Conservation (phyloP, 306 rosid species). For the Pachyrhizus erosus region DNA sequence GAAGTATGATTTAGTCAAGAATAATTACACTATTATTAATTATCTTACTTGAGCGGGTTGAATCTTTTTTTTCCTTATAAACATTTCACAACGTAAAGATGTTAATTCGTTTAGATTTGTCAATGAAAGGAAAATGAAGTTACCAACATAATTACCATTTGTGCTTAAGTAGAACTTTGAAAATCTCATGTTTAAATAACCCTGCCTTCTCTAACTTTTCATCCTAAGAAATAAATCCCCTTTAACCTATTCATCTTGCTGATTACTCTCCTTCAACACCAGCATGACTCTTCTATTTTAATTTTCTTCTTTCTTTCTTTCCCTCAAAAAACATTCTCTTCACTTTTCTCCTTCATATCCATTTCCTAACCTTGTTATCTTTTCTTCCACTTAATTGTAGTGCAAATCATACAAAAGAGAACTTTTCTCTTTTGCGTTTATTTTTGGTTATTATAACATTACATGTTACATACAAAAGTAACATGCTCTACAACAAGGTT, state of each 20-base stretch:
- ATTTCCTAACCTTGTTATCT: neutral
- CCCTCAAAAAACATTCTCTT: neutral
- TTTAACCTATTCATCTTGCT: neutral
- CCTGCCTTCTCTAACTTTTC: slow-evolving; percentile 1
- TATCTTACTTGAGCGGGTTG: neutral
- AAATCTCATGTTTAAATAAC: slow-evolving; percentile 34
- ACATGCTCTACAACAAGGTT: slow-evolving; percentile 35
- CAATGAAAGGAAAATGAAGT: neutral
- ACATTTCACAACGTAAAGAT: neutral
- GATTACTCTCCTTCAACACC: slow-evolving; percentile 10
- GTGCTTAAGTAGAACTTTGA: neutral
- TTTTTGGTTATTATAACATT: neutral
- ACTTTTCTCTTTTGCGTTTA: neutral
- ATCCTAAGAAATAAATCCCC: neutral
- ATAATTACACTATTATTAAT: neutral
- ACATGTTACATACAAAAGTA: neutral
- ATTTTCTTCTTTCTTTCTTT: neutral
- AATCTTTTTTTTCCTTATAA: neutral
- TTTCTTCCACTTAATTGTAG: neutral
- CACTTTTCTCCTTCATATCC: neutral
- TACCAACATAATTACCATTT: neutral
- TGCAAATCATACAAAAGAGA: neutral
- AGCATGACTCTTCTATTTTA: neutral
- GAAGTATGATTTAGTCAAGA: neutral
- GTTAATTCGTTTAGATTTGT: slow-evolving; percentile 1